Evolutionary conservation across 768 basidiomycete species (phyloP).

Genomic region (Trametes cubensis): DNA sequence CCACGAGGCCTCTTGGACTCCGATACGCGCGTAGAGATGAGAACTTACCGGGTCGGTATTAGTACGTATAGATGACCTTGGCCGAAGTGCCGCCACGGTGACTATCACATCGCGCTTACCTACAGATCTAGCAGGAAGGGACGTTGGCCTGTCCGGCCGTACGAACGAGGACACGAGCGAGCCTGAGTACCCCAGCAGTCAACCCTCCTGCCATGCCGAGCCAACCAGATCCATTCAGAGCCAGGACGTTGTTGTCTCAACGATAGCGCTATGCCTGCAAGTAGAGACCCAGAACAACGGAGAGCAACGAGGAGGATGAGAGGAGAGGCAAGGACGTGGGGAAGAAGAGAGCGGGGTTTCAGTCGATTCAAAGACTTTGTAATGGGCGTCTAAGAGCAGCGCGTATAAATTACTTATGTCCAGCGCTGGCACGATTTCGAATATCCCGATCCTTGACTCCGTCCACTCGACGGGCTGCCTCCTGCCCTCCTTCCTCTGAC

Average conservation of each 20-base stretch:
- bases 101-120: not conserved
- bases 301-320: not conserved
- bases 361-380: not conserved
- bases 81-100: not conserved
- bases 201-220: not conserved
- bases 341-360: not conserved
- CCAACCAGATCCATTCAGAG: not conserved
- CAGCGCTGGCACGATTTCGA: conserved; percentile 15
- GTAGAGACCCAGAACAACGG: not conserved
- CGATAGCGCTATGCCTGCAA: no score
- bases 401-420: not conserved
- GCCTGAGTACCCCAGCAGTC: not conserved
- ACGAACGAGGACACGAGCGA: not conserved
- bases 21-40: not conserved
- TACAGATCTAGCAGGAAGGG: not conserved
- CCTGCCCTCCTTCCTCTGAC: conserved; percentile 12
- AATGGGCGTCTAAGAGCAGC: conserved; percentile 12
- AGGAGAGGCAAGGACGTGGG: not conserved
- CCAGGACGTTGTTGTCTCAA: no score
- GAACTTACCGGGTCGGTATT: not conserved
- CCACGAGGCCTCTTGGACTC: not conserved
- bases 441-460: not conserved
- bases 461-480: not conserved
- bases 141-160: not conserved
- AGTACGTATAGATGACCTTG: not conserved